These are phyloP conservation scores for Citrus trifoliata DNA, from an alignment of 345 rosid species.

Conservation along the genomic window DNA sequence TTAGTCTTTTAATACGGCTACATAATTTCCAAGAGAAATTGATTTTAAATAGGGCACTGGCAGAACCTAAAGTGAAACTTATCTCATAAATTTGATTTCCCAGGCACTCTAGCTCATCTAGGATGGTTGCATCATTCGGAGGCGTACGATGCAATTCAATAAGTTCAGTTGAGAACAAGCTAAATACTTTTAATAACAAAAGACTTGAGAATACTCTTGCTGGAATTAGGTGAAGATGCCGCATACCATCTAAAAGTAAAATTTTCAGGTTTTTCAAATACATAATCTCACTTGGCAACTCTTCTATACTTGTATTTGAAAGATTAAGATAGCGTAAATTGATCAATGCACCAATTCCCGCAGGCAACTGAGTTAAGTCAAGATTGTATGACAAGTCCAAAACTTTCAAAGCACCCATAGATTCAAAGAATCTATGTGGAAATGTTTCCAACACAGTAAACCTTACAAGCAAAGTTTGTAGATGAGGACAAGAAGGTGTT, in stretches of 20 bases:
- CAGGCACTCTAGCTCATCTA: not conserved
- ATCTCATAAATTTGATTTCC: not conserved
- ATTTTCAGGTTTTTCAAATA: not conserved
- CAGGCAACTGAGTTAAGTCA: not conserved
- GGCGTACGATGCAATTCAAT: not conserved
- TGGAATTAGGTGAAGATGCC: too few species aligned
- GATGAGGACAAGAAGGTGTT: not conserved
- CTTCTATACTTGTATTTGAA: not conserved
- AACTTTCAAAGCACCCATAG: not conserved
- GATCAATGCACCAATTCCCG: not conserved
- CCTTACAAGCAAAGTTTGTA: constrained; percentile 4
- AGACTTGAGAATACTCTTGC: constrained; percentile 17
- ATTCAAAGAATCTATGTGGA: not conserved
- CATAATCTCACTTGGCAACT: not conserved
- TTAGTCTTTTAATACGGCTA: not conserved
- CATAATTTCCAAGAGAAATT: not conserved
- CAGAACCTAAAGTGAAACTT: not conserved
- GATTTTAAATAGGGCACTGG: not conserved
- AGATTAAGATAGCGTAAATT: constrained; percentile 17
- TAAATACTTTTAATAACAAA: constrained; percentile 10
- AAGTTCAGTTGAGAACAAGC: not conserved
- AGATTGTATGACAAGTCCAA: not conserved
- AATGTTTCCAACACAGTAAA: not conserved
- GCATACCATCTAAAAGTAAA: constrained; percentile 3
- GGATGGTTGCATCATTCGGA: too few species aligned